These are phyloP conservation scores for Starmerella khaoyaiensis DNA, from an alignment of 805 yeast genomes.

Conservation along the genomic window DNA sequence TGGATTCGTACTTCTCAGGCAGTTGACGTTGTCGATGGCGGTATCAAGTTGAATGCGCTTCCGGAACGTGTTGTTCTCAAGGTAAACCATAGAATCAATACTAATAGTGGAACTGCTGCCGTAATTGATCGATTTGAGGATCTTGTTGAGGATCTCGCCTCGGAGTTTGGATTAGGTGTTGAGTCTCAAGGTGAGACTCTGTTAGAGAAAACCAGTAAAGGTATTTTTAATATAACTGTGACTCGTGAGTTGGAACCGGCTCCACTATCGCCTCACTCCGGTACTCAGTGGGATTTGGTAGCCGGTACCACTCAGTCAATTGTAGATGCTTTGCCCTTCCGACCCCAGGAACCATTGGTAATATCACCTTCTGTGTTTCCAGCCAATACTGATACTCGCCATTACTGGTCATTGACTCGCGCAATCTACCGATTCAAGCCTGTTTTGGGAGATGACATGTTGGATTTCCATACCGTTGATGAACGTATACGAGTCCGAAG, in stretches of 20 bases:
- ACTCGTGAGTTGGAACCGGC: slow-evolving; percentile 36
- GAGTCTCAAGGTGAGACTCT: slow-evolving; percentile 26
- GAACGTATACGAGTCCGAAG: slow-evolving; percentile 42
- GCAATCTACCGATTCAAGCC: slow-evolving; percentile 54
- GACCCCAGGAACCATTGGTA: slow-evolving; percentile 23
- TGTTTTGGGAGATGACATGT: slow-evolving; percentile 29
- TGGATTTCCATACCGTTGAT: slow-evolving; percentile 44
- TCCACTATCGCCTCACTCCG: slow-evolving; percentile 38
- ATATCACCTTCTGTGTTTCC: slow-evolving; percentile 50
- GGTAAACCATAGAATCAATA: slow-evolving; percentile 52
- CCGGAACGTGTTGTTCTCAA: slow-evolving; percentile 48
- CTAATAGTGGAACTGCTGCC: slow-evolving; percentile 39
- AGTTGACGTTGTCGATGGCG: slow-evolving; percentile 53
- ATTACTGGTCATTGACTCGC: slow-evolving; percentile 49
- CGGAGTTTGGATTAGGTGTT: slow-evolving; percentile 38
- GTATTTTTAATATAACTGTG: slow-evolving; percentile 32
- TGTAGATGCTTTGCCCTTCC: slow-evolving; percentile 15
- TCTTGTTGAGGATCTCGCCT: slow-evolving; percentile 34
- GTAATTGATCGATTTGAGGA: slow-evolving; percentile 28
- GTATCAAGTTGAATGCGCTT: slow-evolving; percentile 62
- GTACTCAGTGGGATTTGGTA: slow-evolving; percentile 39
- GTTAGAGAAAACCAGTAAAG: slow-evolving; percentile 26
- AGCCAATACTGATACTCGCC: slow-evolving; percentile 59
- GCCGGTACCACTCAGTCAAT: slow-evolving; percentile 53
- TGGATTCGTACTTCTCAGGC: slow-evolving; percentile 54